phyloP scores from a whole-genome alignment of 352 stramenopile genomes.

The Globisporangium perplexum region DNA sequence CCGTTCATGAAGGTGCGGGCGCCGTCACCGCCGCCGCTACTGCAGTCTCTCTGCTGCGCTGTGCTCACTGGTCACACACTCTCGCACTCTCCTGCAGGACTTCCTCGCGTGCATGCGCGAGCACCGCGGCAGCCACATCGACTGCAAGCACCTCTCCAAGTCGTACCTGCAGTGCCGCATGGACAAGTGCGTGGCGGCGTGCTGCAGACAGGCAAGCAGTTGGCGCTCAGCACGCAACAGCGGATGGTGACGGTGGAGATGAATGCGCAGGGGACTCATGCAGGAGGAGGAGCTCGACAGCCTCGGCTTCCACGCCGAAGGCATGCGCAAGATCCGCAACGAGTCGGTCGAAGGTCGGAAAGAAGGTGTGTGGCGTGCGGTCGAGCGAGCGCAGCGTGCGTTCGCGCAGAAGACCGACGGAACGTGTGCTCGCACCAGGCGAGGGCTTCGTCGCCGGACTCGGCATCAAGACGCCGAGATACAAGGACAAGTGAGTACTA shows the following conservation, averaged over 20 bases:
- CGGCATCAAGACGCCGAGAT: conserved; percentile 64
- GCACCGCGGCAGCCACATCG: conserved; percentile 79
- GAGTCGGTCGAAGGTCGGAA: conserved; percentile 59
- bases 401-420: not conserved
- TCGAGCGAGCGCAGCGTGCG: too few relatives aligned
- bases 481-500: conserved; percentile 34
- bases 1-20: conserved; percentile 64
- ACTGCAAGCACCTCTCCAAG: conserved; percentile 88
- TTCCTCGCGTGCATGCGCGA: conserved; percentile 85
- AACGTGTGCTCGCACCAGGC: conserved; percentile 14
- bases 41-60: not conserved
- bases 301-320: conserved; percentile 79
- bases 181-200: conserved; percentile 58
- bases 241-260: not conserved
- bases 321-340: conserved; percentile 62
- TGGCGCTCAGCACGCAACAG: not conserved
- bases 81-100: conserved; percentile 18
- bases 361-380: conserved; percentile 35
- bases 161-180: conserved; percentile 87
- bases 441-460: conserved; percentile 81
- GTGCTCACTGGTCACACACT: not conserved
- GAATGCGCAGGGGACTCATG: conserved; percentile 63
- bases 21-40: not conserved
- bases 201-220: too few relatives aligned
- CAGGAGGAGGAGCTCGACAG: conserved; percentile 76